Base-by-base conservation (phyloP, 257 asterid genomes). In the Verbascum thapsus region DNA sequence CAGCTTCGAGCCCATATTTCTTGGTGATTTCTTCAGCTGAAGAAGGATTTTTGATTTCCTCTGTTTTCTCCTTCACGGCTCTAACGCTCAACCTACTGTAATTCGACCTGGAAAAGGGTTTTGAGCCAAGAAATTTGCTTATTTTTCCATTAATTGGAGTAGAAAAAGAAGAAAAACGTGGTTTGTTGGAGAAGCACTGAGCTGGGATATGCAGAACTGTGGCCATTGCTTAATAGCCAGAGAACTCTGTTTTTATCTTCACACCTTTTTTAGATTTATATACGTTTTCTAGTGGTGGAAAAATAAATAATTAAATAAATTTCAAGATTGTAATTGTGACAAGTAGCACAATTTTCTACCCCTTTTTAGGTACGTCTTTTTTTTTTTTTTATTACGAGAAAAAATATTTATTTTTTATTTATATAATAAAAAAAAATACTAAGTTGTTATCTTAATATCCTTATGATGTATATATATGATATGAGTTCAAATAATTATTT, bases 1-100 rank as follows among this genome's bases (percentile, higher is more conserved):
- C 97, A 62, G 87, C 97, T 74, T 94, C 99, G 39, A 94, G 89
- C 17, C 99, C 99, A 75, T 79, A 90, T 59, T 90, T 94, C 77
- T 84, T 69, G 30, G 96, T 85, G 40, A 85, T 44, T 53, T 94
- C 97, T 1, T 94, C 99, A 0, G 96, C 82, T 15, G 89, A 77
- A 48, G 92, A 54, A 5, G 88, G 82, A 16, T 65, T 49, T 61
- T 84, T 74, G 58, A 74, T 68, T 61, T 87, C 95, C 65, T 94
- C 86, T 6, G 89, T 74, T 81, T 84, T 87, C 90, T 78, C 95
- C 78, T 86, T 83, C 64, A 88, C 30, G 6, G 95, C 95, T 79
- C 92, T 84, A 38, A 88, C 72, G 65, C 59, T 83, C 16, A 87
- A 69, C 55, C 77, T 60, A 34, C 58, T 72, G 63, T 17, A 41